Percentiles rank a stretch among this genome's conserved stretches.
Conservation (phyloP, 495 filamentous ascomycete species). For the Lasiosphaeria hispida region DNA sequence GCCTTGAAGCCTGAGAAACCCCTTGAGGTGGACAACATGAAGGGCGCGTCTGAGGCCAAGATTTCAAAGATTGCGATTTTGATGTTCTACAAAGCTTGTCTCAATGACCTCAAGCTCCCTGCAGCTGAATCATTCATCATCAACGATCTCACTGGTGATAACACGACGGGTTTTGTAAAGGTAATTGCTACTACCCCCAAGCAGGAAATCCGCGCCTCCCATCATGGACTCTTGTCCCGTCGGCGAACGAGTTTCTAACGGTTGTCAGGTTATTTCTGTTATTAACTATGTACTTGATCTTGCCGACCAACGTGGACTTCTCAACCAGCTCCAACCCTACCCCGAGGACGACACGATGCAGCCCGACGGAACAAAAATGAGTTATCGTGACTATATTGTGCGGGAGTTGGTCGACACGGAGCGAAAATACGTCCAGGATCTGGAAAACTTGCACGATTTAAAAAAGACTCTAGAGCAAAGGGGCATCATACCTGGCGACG, state of each 20-base stretch:
- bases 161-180: constrained; percentile 97
- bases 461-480: constrained; percentile 88
- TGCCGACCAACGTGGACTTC: constrained; percentile 67
- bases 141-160: constrained; percentile 84
- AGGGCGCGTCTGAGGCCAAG: constrained; percentile 58
- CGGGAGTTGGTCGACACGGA: constrained; percentile 90
- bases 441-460: constrained; percentile 89
- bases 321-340: constrained; percentile 55
- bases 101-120: constrained; percentile 68
- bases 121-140: constrained; percentile 86
- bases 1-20: constrained; percentile 62
- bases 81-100: constrained; percentile 54
- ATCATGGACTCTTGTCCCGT: neutral
- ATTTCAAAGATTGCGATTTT: constrained; percentile 59
- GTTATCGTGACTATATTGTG: constrained; percentile 82
- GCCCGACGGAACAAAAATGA: constrained; percentile 54
- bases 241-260: constrained; percentile 14
- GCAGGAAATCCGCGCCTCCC: too few species aligned
- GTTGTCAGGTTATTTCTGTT: constrained; percentile 56
- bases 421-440: constrained; percentile 96
- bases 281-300: constrained; percentile 90
- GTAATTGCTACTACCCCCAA: constrained; percentile 38
- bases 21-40: constrained; percentile 59
- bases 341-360: constrained; percentile 45
- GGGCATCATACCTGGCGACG: constrained; percentile 82